Percentiles rank a stretch among this genome's conserved stretches.
These are phyloP conservation scores for Pseudopediastrum boryanum DNA, from an alignment of 139 green algal species.

Conservation along the genomic window DNA sequence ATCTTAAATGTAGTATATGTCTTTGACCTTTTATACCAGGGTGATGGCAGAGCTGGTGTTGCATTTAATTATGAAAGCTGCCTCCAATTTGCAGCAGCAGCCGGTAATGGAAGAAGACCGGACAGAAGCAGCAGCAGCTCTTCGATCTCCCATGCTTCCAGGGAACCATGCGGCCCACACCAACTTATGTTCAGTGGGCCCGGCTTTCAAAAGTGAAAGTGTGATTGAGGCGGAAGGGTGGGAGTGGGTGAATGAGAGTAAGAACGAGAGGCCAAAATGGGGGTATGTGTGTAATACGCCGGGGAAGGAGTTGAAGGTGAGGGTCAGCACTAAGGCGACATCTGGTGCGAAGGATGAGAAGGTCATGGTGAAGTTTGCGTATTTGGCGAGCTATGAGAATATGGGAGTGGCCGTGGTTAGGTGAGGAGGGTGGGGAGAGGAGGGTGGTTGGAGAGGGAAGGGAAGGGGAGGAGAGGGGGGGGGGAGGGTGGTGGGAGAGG, in stretches of 20 bases:
- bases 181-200: slow-evolving; percentile 40
- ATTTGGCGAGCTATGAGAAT: slow-evolving; percentile 33
- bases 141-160: slow-evolving; percentile 38
- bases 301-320: slow-evolving; percentile 23
- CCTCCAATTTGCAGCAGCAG: slow-evolving; percentile 2
- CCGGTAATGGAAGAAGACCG: slow-evolving; percentile 1
- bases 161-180: slow-evolving; percentile 18
- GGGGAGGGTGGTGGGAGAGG: too few species aligned
- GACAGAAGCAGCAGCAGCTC: neutral
- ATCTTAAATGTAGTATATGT: too few species aligned
- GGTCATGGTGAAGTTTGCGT: slow-evolving; percentile 42
- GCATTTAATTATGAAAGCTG: slow-evolving; percentile 10
- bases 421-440: neutral
- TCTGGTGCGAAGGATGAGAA: neutral
- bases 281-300: slow-evolving; percentile 35
- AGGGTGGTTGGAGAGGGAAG: too few species aligned
- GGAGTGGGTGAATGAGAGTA: slow-evolving; percentile 42
- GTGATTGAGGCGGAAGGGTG: slow-evolving; percentile 21
- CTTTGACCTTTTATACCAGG: neutral
- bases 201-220: slow-evolving; percentile 30
- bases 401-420: slow-evolving; percentile 39
- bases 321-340: slow-evolving; percentile 28
- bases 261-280: slow-evolving; percentile 32
- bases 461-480: too few species aligned
- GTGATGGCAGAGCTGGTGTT: slow-evolving; percentile 47